phyloP scores from a whole-genome alignment of 306 rosid species.

The Dryas drummondii region DNA sequence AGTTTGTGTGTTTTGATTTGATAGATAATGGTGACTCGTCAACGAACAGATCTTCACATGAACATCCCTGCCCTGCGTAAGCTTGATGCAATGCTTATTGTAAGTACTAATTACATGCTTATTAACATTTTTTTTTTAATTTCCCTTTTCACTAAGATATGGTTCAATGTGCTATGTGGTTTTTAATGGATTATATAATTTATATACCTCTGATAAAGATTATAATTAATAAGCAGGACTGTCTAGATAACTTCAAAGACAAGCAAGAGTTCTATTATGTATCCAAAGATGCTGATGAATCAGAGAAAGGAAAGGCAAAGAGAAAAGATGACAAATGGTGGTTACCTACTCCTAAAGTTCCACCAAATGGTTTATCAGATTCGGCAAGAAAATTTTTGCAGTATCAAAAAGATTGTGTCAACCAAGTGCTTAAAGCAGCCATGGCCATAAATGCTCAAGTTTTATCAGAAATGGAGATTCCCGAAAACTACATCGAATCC shows the following conservation, averaged over 20 bases:
- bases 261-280: constrained; percentile 76
- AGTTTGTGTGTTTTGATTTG: constrained; percentile 21
- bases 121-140: neutral
- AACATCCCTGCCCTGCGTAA: constrained; percentile 90
- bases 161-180: neutral
- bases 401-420: constrained; percentile 93
- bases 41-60: constrained; percentile 91
- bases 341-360: constrained; percentile 89
- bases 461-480: constrained; percentile 90
- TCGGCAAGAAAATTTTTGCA: constrained; percentile 76
- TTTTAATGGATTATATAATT: constrained; percentile 4
- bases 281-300: constrained; percentile 55
- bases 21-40: constrained; percentile 93
- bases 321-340: constrained; percentile 90
- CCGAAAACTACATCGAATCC: constrained; percentile 85
- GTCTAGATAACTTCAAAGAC: constrained; percentile 79
- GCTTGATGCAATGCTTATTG: constrained; percentile 89
- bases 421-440: constrained; percentile 98
- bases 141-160: neutral
- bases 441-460: constrained; percentile 98
- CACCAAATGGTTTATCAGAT: constrained; percentile 76
- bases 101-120: constrained; percentile 35
- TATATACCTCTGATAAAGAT: constrained; percentile 15
- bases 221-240: constrained; percentile 58
- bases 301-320: constrained; percentile 46